A percentile compares a stretch with the other conserved stretches of the same genome.
phyloP scores from a whole-genome alignment of 805 yeast genomes.

The Hanseniaspora mollemarum region DNA sequence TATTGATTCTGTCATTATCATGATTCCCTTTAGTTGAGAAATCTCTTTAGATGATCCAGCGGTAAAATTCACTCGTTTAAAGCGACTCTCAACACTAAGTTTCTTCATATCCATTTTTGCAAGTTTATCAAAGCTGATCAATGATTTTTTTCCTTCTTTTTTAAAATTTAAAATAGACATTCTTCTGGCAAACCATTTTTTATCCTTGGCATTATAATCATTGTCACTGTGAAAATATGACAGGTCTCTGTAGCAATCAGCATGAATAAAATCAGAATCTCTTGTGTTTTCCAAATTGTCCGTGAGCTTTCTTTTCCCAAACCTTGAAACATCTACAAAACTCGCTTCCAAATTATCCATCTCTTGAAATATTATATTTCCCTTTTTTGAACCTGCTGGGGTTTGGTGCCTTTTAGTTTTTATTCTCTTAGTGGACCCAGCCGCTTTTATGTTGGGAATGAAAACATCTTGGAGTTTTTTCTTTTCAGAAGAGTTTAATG shows the following conservation, averaged over 20 bases:
- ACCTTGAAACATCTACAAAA: not conserved
- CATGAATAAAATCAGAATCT: not conserved
- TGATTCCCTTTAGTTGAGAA: not conserved
- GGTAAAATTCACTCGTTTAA: not conserved
- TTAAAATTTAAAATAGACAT: constrained; percentile 1
- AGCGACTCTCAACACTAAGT: not conserved
- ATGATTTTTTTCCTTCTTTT: not conserved
- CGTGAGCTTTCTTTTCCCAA: not conserved
- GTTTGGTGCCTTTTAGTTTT: not conserved
- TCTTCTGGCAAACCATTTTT: not conserved
- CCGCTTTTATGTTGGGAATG: not conserved
- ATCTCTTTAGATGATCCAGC: not conserved
- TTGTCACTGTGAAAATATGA: not conserved
- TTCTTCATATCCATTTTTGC: not conserved
- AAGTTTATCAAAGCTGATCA: not conserved
- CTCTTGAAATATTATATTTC: not conserved
- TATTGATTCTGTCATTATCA: not conserved
- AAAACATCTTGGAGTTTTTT: not conserved
- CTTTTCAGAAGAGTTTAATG: not conserved
- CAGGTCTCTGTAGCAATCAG: constrained; percentile 5
- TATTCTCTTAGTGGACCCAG: not conserved
- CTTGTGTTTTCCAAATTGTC: not conserved
- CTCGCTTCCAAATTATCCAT: not conserved
- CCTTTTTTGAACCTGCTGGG: not conserved
- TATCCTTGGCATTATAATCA: not conserved